Evolutionary conservation across 345 rosid genomes (phyloP).

Genomic region (Excoecaria agallocha): DNA sequence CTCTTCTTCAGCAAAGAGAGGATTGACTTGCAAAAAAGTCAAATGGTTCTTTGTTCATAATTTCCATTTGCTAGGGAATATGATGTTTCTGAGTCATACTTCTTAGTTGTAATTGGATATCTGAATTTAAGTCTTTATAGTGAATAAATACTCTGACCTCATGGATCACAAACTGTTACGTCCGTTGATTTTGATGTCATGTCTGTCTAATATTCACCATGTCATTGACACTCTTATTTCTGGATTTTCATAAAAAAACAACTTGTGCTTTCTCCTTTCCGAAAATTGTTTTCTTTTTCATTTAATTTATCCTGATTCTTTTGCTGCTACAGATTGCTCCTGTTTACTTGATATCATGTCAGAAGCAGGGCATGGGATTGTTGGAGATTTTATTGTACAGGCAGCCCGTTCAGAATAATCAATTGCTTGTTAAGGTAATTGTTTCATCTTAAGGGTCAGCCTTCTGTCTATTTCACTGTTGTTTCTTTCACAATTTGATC

Average conservation of each 20-base stretch:
- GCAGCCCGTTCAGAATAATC: slow-evolving; percentile 69
- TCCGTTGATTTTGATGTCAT: not conserved
- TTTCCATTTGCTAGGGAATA: not conserved
- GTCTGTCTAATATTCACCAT: not conserved
- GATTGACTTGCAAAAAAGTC: not conserved
- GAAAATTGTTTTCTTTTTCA: not conserved
- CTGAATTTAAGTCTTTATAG: not conserved
- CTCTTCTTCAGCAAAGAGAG: not conserved
- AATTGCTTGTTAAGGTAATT: slow-evolving; percentile 70
- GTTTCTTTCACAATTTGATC: not conserved
- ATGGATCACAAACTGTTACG: not conserved
- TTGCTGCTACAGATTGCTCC: slow-evolving; percentile 72
- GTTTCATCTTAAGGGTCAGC: slow-evolving; percentile 6
- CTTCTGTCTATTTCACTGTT: slow-evolving; percentile 1
- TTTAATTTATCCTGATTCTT: not conserved
- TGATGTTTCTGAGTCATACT: not conserved
- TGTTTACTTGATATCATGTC: slow-evolving; percentile 77
- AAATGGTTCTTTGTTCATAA: not conserved
- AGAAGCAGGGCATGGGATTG: slow-evolving; percentile 82
- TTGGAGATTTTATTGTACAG: slow-evolving; percentile 67
- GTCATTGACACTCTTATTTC: not conserved
- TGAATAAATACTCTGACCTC: not conserved
- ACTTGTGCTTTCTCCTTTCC: not conserved
- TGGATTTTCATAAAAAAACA: too few species aligned
- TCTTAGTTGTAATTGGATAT: not conserved